Evolutionary conservation across 2,329 filamentous ascomycete genomes (phyloP).

Genomic region (Magnaporthiopsis rhizophila): DNA sequence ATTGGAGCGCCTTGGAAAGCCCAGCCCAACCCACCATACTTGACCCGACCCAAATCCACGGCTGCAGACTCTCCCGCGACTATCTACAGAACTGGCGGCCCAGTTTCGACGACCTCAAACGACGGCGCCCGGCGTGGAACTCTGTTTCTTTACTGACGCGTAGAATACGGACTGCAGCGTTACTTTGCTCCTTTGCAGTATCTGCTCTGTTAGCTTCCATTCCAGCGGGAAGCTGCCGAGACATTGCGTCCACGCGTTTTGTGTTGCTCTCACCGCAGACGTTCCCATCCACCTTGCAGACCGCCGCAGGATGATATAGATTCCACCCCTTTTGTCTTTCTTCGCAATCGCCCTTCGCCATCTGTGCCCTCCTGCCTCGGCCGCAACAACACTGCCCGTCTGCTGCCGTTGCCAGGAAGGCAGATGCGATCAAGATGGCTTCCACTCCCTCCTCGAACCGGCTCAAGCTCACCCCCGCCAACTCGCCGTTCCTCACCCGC

Average conservation of each 20-base stretch:
- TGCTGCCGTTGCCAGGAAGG: constrained; percentile 11
- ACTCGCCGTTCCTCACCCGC: constrained; percentile 60
- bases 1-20: not conserved
- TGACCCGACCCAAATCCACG: not conserved
- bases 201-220: not conserved
- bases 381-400: not conserved
- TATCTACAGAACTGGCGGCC: not conserved
- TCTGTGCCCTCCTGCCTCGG: constrained; percentile 1
- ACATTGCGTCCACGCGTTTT: not conserved
- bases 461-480: constrained; percentile 67
- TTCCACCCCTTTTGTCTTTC: too few relatives aligned
- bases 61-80: not conserved
- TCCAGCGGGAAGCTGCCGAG: not conserved
- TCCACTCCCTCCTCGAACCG: constrained; percentile 47
- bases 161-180: not conserved
- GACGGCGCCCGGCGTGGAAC: not conserved
- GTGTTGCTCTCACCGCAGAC: not conserved
- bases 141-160: not conserved
- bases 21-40: not conserved
- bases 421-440: constrained; percentile 52
- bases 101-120: not conserved
- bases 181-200: not conserved
- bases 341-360: not conserved
- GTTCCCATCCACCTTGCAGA: not conserved
- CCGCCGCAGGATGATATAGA: constrained; percentile 7